Conservation (phyloP, 495 filamentous ascomycete genomes). For the Hypoxylon crocopeplum region DNA sequence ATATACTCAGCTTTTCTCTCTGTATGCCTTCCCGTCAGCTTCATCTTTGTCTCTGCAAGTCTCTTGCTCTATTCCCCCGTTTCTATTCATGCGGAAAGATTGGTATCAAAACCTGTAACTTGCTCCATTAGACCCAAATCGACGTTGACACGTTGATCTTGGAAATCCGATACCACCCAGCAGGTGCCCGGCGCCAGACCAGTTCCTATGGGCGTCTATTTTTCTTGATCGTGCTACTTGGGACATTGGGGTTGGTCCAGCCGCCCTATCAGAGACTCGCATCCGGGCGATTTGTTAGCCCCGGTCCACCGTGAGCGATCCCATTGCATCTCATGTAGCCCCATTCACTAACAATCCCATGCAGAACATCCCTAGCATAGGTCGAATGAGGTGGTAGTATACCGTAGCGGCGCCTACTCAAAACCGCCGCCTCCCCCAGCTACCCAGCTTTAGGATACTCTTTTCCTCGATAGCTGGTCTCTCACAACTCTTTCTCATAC, state of each 20-base stretch:
- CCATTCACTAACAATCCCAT: constrained; percentile 45
- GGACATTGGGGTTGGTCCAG: constrained; percentile 39
- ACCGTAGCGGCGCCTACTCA: constrained; percentile 58
- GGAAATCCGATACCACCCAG: constrained; percentile 33
- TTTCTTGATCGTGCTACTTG: constrained; percentile 36
- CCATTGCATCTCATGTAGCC: constrained; percentile 41
- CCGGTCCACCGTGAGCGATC: constrained; percentile 40
- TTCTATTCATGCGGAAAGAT: constrained; percentile 3
- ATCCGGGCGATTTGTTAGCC: constrained; percentile 28
- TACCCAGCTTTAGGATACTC: constrained; percentile 41
- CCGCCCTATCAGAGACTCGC: constrained; percentile 40
- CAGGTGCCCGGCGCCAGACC: constrained; percentile 31
- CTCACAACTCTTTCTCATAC: constrained; percentile 50
- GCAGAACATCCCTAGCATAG: constrained; percentile 46
- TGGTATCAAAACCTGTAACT: constrained; percentile 29
- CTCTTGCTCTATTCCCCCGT: not conserved
- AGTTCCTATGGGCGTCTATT: constrained; percentile 43
- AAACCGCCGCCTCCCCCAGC: constrained; percentile 56
- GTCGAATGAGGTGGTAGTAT: constrained; percentile 42
- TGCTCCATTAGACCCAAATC: constrained; percentile 22
- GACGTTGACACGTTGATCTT: constrained; percentile 33
- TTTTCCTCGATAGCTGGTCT: constrained; percentile 62
- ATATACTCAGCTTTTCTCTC: constrained; percentile 31
- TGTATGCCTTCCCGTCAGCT: constrained; percentile 7
- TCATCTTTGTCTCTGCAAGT: constrained; percentile 10